Evolutionary conservation across 1,284 basidiomycete species (phyloP).

Genomic region (Ganoderma multipileum): DNA sequence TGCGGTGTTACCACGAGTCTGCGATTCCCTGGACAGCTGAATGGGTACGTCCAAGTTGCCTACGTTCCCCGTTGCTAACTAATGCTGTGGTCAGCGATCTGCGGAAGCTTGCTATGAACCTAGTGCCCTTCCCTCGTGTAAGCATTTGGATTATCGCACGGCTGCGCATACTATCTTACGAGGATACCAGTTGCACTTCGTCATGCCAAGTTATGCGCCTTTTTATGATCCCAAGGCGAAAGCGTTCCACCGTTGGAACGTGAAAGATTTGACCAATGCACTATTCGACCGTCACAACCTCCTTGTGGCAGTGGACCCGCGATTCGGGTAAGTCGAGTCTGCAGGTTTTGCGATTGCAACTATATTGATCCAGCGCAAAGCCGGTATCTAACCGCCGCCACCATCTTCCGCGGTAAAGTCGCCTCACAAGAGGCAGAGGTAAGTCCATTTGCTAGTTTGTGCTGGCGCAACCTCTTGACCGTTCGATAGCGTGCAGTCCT

Average conservation of each 20-base stretch:
- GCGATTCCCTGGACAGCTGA: conserved; percentile 94
- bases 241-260: conserved; percentile 67
- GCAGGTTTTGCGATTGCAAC: not conserved
- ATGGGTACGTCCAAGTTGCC: conserved; percentile 60
- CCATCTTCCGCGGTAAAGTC: conserved; percentile 87
- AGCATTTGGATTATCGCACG: conserved; percentile 33
- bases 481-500: conserved; percentile 50
- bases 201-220: conserved; percentile 89
- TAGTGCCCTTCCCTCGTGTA: conserved; percentile 91
- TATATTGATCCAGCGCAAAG: conserved; percentile 41
- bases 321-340: conserved; percentile 62
- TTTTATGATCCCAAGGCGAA: conserved; percentile 70
- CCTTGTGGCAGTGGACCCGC: conserved; percentile 87
- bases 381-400: conserved; percentile 87
- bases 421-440: conserved; percentile 78
- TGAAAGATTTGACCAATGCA: conserved; percentile 73
- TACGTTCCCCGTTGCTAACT: not conserved
- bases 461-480: not conserved
- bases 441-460: not conserved
- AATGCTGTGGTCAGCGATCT: conserved; percentile 69
- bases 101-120: conserved; percentile 92
- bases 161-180: not conserved
- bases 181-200: conserved; percentile 78
- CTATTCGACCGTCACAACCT: conserved; percentile 84
- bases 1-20: conserved; percentile 90